These are phyloP conservation scores for Immersiella caudata DNA, from an alignment of 495 filamentous ascomycete species.

Conservation along the genomic window DNA sequence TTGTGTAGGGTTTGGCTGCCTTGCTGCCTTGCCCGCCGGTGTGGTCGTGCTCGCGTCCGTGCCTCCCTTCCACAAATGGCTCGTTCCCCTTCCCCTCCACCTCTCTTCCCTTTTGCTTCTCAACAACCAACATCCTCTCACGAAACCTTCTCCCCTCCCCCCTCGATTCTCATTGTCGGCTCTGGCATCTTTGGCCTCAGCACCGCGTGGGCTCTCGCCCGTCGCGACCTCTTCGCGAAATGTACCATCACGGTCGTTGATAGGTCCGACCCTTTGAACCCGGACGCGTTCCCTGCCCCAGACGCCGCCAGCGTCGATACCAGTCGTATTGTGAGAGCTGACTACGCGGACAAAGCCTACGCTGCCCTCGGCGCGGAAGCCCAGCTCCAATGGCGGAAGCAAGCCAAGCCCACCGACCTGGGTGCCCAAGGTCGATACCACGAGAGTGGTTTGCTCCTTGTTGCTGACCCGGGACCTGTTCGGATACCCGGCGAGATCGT, in stretches of 20 bases:
- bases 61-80: slow-evolving; percentile 15
- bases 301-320: slow-evolving; percentile 74
- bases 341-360: slow-evolving; percentile 78
- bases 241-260: slow-evolving; percentile 70
- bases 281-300: slow-evolving; percentile 61
- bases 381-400: slow-evolving; percentile 70
- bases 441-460: slow-evolving; percentile 74
- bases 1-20: neutral
- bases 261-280: slow-evolving; percentile 51
- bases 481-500: slow-evolving; percentile 30
- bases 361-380: slow-evolving; percentile 67
- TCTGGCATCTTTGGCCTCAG: slow-evolving; percentile 77
- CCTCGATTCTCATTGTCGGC: slow-evolving; percentile 72
- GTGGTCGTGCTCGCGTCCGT: neutral
- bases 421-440: slow-evolving; percentile 71
- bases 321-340: slow-evolving; percentile 77
- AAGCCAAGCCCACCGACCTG: slow-evolving; percentile 49
- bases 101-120: slow-evolving; percentile 18
- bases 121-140: slow-evolving; percentile 8
- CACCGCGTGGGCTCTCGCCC: slow-evolving; percentile 65
- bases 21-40: slow-evolving; percentile 13
- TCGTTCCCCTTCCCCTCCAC: slow-evolving; percentile 13
- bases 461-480: slow-evolving; percentile 47
- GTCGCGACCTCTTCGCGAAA: slow-evolving; percentile 55
- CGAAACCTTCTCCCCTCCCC: slow-evolving; percentile 25